phyloP scores from a whole-genome alignment of 2,329 filamentous ascomycete species.

The Aspergillus sp. region DNA sequence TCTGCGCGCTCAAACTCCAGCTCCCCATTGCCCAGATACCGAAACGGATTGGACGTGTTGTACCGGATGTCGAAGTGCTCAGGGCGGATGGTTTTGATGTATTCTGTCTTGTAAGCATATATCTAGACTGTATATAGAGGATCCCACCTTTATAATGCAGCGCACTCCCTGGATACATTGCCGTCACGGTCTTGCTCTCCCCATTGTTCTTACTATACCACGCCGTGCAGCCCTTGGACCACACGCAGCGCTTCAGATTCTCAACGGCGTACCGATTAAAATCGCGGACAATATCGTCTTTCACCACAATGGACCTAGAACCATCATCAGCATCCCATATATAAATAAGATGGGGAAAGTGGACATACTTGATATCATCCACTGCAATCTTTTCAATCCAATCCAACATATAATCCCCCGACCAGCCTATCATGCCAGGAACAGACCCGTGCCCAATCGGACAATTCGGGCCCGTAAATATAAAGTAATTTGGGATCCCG shows the following conservation, averaged over 20 bases:
- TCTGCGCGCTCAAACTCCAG: constrained; percentile 11
- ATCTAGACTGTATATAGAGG: background rate
- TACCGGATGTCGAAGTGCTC: constrained; percentile 21
- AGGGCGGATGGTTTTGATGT: constrained; percentile 13
- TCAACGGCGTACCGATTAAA: constrained; percentile 24
- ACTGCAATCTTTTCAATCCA: constrained; percentile 27
- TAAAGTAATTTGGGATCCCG: constrained; percentile 30
- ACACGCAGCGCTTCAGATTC: constrained; percentile 24
- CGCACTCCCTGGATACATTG: constrained; percentile 25
- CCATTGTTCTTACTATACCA: constrained; percentile 23
- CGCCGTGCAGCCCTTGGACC: constrained; percentile 26
- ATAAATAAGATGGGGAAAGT: background rate
- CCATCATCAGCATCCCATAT: too few relatives aligned
- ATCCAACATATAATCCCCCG: constrained; percentile 26
- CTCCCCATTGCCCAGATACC: constrained; percentile 16
- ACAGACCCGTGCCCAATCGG: constrained; percentile 25
- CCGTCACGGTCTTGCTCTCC: constrained; percentile 18
- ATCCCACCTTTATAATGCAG: constrained; percentile 23
- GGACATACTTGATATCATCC: constrained; percentile 16
- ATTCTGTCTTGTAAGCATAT: constrained; percentile 2
- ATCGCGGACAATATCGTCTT: constrained; percentile 17
- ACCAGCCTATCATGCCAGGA: constrained; percentile 13
- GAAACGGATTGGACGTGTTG: constrained; percentile 13
- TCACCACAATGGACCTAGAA: constrained; percentile 15
- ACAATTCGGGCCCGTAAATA: constrained; percentile 26